A percentile compares a stretch with the other conserved stretches of the same genome.
Evolutionary conservation across 257 asterid genomes (phyloP).

Genomic region (Datura wrightii): DNA sequence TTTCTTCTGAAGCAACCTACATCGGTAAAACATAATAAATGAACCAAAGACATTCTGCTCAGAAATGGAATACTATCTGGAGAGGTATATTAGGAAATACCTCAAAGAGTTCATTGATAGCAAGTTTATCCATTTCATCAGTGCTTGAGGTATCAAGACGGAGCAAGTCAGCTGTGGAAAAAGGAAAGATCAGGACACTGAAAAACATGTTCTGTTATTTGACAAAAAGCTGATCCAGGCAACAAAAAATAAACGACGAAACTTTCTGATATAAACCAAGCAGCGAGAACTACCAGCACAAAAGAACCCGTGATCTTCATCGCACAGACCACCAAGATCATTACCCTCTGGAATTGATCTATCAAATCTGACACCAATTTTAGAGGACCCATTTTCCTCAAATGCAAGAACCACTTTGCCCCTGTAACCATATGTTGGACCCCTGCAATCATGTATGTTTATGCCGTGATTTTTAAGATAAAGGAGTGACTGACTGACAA

Average conservation of each 20-base stretch:
- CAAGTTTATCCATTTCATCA: constrained; percentile 74
- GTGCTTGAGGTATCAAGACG: constrained; percentile 76
- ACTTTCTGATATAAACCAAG: constrained; percentile 9
- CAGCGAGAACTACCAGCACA: constrained; percentile 28
- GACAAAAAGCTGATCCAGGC: background rate
- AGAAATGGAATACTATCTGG: background rate
- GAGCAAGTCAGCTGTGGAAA: constrained; percentile 73
- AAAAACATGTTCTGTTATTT: background rate
- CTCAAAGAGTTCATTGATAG: constrained; percentile 84
- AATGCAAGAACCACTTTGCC: constrained; percentile 90
- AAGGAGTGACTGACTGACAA: background rate
- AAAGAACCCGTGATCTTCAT: constrained; percentile 32
- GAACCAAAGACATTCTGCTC: background rate
- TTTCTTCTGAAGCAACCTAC: constrained; percentile 77
- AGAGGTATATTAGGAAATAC: constrained; percentile 41
- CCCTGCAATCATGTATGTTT: constrained; percentile 53
- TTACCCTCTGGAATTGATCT: constrained; percentile 21
- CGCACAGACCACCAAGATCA: constrained; percentile 32
- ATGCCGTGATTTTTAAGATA: background rate
- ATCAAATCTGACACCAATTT: constrained; percentile 31
- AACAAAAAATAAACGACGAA: background rate
- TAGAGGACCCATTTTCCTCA: constrained; percentile 73
- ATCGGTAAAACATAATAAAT: constrained; percentile 30
- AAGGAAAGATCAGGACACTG: constrained; percentile 31
- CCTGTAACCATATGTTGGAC: constrained; percentile 71